phyloP scores from a whole-genome alignment of 1,284 basidiomycete species.

The Ceraceosorus bombacis region DNA sequence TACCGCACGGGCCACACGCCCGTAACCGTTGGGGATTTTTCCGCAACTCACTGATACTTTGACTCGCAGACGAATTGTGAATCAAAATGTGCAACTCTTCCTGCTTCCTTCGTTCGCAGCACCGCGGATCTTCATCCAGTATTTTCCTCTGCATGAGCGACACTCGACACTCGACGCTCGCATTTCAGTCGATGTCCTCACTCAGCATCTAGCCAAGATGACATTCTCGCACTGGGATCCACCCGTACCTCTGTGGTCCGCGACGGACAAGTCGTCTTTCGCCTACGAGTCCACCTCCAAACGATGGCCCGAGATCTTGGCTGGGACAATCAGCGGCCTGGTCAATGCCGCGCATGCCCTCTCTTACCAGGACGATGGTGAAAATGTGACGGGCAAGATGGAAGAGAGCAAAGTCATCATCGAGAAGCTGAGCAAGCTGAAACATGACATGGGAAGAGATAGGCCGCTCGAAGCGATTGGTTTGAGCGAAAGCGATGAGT shows the following conservation, averaged over 20 bases:
- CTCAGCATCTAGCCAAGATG: no score
- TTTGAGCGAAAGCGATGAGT: constrained; percentile 52
- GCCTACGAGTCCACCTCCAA: constrained; percentile 59
- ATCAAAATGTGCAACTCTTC: no score
- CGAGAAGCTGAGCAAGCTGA: constrained; percentile 67
- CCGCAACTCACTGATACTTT: no score
- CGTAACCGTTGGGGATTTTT: no score
- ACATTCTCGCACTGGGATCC: neutral
- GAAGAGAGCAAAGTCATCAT: constrained; percentile 73
- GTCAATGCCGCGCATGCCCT: constrained; percentile 52
- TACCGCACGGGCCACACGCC: no score
- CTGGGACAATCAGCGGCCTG: constrained; percentile 66
- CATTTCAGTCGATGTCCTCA: no score
- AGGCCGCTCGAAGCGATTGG: constrained; percentile 57
- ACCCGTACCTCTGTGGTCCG: constrained; percentile 4
- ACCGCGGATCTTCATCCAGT: no score
- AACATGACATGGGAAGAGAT: constrained; percentile 82
- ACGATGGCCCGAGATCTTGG: constrained; percentile 66
- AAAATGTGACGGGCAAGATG: constrained; percentile 47
- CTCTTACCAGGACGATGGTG: constrained; percentile 19
- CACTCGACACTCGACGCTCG: no score
- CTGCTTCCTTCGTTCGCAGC: no score
- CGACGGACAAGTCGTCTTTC: constrained; percentile 18
- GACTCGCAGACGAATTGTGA: no score
- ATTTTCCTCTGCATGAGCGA: no score